Percentiles rank a stretch among this genome's conserved stretches.
These are phyloP conservation scores for Lipomyces sp. DNA, from an alignment of 805 yeast genomes.

Conservation along the genomic window DNA sequence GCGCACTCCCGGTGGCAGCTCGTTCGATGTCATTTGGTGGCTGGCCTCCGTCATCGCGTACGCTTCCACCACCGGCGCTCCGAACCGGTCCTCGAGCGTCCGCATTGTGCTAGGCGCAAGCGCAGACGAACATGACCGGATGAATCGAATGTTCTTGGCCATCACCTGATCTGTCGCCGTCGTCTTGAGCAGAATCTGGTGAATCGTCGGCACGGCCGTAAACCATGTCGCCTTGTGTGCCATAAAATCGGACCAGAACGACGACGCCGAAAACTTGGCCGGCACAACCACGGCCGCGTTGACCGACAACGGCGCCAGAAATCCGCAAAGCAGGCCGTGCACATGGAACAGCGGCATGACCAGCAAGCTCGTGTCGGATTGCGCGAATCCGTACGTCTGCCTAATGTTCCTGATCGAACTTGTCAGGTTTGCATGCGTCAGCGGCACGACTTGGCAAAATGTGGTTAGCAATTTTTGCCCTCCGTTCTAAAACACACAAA, in stretches of 20 bases:
- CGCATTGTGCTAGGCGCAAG: constrained; percentile 68
- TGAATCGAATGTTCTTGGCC: constrained; percentile 63
- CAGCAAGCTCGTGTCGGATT: constrained; percentile 59
- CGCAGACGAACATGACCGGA: constrained; percentile 74
- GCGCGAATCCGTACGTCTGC: constrained; percentile 58
- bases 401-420: constrained; percentile 64
- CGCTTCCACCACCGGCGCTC: constrained; percentile 75
- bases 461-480: neutral
- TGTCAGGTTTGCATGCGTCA: constrained; percentile 66
- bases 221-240: constrained; percentile 65
- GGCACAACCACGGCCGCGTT: constrained; percentile 65
- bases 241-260: constrained; percentile 64
- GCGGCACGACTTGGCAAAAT: constrained; percentile 58
- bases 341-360: constrained; percentile 83
- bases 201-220: constrained; percentile 73
- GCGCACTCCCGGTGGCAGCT: constrained; percentile 65
- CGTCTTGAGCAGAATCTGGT: constrained; percentile 63
- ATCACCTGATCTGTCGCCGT: constrained; percentile 51
- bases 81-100: constrained; percentile 59
- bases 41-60: constrained; percentile 77
- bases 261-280: constrained; percentile 61
- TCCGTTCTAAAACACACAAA: neutral
- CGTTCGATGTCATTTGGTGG: constrained; percentile 79
- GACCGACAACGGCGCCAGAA: constrained; percentile 63
- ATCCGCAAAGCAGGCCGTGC: constrained; percentile 72